These are phyloP conservation scores for Cryphonectria nitschkei DNA, from an alignment of 2,329 filamentous ascomycete species.

Conservation along the genomic window DNA sequence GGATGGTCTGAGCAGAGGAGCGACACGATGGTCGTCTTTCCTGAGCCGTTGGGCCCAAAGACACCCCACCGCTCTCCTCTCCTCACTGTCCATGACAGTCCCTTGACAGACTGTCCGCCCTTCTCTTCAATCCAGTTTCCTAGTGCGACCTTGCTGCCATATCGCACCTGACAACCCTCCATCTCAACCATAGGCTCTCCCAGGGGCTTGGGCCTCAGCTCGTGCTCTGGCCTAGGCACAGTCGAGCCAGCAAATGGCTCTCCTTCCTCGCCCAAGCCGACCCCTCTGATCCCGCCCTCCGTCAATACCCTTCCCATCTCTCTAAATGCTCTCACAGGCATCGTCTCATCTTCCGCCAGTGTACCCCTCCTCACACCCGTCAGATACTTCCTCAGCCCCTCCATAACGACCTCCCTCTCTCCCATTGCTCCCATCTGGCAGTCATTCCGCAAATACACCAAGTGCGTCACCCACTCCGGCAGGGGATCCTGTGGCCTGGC, in stretches of 20 bases:
- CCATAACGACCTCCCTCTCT: constrained; percentile 63
- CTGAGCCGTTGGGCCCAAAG: constrained; percentile 91
- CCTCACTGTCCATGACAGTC: constrained; percentile 81
- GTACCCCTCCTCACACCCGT: constrained; percentile 49
- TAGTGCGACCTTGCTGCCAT: constrained; percentile 76
- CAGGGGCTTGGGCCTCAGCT: constrained; percentile 31
- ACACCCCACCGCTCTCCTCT: constrained; percentile 88
- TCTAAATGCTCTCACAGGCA: constrained; percentile 52
- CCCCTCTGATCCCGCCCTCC: constrained; percentile 42
- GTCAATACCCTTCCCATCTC: constrained; percentile 56
- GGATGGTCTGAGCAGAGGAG: constrained; percentile 95
- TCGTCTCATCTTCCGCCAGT: constrained; percentile 49
- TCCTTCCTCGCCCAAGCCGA: constrained; percentile 41
- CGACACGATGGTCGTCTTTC: constrained; percentile 92
- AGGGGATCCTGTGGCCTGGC: constrained; percentile 84
- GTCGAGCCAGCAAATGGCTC: constrained; percentile 20
- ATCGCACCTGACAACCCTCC: constrained; percentile 79
- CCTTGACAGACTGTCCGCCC: constrained; percentile 55
- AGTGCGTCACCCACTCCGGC: constrained; percentile 87
- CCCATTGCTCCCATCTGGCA: constrained; percentile 70
- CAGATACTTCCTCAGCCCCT: constrained; percentile 53
- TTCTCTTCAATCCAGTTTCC: constrained; percentile 76
- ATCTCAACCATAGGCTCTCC: constrained; percentile 84
- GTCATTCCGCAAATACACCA: constrained; percentile 72
- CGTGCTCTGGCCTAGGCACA: constrained; percentile 9